Evolutionary conservation across 257 asterid genomes (phyloP), one percentile per base, ranked within the genome.

Genomic region (Scutellaria baicalensis): DNA sequence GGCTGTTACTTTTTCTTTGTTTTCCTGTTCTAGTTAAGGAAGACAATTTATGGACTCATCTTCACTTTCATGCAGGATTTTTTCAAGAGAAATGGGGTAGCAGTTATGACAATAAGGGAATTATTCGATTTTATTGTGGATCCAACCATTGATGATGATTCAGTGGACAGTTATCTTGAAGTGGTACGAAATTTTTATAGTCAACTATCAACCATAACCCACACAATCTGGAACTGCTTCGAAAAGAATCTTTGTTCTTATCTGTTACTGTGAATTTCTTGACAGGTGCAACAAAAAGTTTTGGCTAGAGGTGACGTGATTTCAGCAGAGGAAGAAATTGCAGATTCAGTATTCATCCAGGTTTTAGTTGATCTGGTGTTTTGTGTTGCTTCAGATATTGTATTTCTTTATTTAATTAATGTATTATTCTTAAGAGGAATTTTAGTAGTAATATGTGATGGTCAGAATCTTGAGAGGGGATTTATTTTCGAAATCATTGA

Each of bases 71-170:
- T 83, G 76, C 85, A 91, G 97, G 97, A 94, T 75, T 94, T 87
- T 84, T 91, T 94, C 77, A 87, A 73, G 85, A 91, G 83, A 75
- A 84, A 89, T 51, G 97, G 97, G 18, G 92, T 94, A 51, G 97
- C 93, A 38, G 97, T 88, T 42, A 94, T 94, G 99, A 86, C 93
- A 21, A 86, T 84, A 55, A 81, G 97, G 4, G 99, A 94, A 70
- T 62, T 94, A 69, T 94, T 91, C 52, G 96, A 94, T 80, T 94
- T 91, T 73, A 89, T 94, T 35, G 96, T 91, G 56, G 97, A 91
- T 80, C 88, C 96, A 59, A 79, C 91, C 35, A 94, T 94, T 63
- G 66, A 71, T 68, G 97, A 91, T 76, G 92, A 89, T 74, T 80
- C 90, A 2, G 89, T 92, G 31, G 99, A 94, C 71, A 76, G 83